Percentiles rank a stretch among this genome's conserved stretches.
Evolutionary conservation across 768 basidiomycete genomes (phyloP).

Genomic region (Rubroboletus pulcherrimus): DNA sequence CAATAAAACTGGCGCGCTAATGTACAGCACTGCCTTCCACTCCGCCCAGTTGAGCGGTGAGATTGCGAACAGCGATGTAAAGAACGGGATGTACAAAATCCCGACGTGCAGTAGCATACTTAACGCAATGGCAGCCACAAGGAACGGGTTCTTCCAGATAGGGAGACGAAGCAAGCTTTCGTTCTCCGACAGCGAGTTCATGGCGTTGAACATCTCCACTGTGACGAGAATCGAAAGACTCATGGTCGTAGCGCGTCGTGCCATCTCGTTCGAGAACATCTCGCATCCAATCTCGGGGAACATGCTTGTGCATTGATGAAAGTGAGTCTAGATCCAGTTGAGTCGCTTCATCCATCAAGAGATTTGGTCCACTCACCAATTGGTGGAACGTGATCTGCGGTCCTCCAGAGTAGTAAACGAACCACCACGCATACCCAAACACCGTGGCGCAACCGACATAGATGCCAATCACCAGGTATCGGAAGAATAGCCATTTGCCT

Average conservation of each 20-base stretch:
- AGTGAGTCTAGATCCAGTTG: slow-evolving; percentile 66
- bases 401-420: slow-evolving; percentile 83
- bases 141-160: slow-evolving; percentile 91
- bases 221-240: slow-evolving; percentile 94
- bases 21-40: slow-evolving; percentile 88
- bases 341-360: not conserved
- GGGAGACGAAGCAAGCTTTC: slow-evolving; percentile 87
- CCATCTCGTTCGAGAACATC: slow-evolving; percentile 90
- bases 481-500: slow-evolving; percentile 91
- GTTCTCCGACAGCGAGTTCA: slow-evolving; percentile 98
- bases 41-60: slow-evolving; percentile 91
- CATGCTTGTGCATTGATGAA: slow-evolving; percentile 80
- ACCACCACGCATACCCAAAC: slow-evolving; percentile 99
- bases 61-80: slow-evolving; percentile 87
- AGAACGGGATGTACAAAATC: slow-evolving; percentile 97
- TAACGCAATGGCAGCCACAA: slow-evolving; percentile 82
- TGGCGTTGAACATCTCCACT: slow-evolving; percentile 96
- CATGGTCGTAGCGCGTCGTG: slow-evolving; percentile 90
- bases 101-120: slow-evolving; percentile 93
- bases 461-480: slow-evolving; percentile 88
- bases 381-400: slow-evolving; percentile 94
- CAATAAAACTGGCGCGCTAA: slow-evolving; percentile 83
- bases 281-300: slow-evolving; percentile 93
- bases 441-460: slow-evolving; percentile 97
- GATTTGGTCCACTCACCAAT: slow-evolving; percentile 56